These are phyloP conservation scores for Triticum urartu DNA, from an alignment of 176 grass and related monocot genomes.

Conservation along the genomic window DNA sequence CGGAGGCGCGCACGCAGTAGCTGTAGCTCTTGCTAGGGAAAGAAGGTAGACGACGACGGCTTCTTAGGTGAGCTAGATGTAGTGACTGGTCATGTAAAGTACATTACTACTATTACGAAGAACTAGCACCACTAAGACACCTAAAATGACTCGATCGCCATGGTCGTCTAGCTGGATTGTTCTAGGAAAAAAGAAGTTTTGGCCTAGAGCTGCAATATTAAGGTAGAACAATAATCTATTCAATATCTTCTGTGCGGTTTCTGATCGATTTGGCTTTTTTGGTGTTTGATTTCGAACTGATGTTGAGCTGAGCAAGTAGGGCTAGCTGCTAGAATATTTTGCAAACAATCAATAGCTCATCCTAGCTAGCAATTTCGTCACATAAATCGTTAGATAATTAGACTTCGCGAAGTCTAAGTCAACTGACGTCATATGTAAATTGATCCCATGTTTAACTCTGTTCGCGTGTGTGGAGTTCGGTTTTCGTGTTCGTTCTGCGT, in stretches of 20 bases:
- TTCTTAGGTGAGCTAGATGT: slow-evolving; percentile 74
- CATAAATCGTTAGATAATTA: too few relatives aligned
- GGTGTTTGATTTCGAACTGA: too few relatives aligned
- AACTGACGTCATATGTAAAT: too few relatives aligned
- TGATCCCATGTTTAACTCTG: too few relatives aligned
- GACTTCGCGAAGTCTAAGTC: too few relatives aligned
- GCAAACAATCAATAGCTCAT: too few relatives aligned
- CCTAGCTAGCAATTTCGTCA: too few relatives aligned
- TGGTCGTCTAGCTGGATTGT: slow-evolving; percentile 34
- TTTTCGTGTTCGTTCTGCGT: too few relatives aligned
- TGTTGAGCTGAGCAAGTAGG: too few relatives aligned
- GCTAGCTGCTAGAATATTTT: too few relatives aligned
- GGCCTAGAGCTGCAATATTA: slow-evolving; percentile 41
- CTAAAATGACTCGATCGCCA: slow-evolving; percentile 24
- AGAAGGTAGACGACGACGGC: slow-evolving; percentile 40
- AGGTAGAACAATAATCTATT: slow-evolving; percentile 60
- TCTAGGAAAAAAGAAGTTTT: slow-evolving; percentile 34
- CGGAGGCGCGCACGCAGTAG: slow-evolving; percentile 31
- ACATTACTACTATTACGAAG: slow-evolving; percentile 38
- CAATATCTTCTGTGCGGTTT: slow-evolving; percentile 5
- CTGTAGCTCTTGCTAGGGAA: slow-evolving; percentile 47
- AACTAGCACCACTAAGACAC: slow-evolving; percentile 35
- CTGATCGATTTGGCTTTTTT: neutral
- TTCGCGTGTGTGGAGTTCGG: too few relatives aligned
- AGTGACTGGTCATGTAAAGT: slow-evolving; percentile 61